Conservation (phyloP, 2,329 filamentous ascomycete genomes). For the Epicoccum sorghinum region DNA sequence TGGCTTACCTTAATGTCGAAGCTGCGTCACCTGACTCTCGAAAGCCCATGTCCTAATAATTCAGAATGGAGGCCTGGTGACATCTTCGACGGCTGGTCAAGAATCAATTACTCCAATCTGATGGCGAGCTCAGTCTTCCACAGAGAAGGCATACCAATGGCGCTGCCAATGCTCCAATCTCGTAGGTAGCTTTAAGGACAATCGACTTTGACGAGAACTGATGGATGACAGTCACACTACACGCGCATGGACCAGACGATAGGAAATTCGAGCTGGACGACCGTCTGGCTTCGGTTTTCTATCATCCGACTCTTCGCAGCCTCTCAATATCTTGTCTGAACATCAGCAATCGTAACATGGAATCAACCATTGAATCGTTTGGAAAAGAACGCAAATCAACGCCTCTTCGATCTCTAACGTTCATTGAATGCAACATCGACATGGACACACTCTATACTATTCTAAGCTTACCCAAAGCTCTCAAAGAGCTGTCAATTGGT, state of each 20-base stretch:
- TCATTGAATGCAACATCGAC: constrained; percentile 47
- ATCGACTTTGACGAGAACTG: constrained; percentile 7
- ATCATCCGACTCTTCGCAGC: constrained; percentile 39
- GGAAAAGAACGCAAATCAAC: constrained; percentile 31
- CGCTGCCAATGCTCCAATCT: constrained; percentile 39
- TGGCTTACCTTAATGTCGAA: constrained; percentile 35
- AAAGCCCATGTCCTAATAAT: constrained; percentile 46
- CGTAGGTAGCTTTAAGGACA: constrained; percentile 23
- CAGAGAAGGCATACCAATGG: constrained; percentile 15
- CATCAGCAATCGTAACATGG: constrained; percentile 27
- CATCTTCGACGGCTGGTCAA: constrained; percentile 37
- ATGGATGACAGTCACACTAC: constrained; percentile 36
- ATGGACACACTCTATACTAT: constrained; percentile 34
- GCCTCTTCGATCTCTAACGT: constrained; percentile 36
- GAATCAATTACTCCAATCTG: constrained; percentile 41
- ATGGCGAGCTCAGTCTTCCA: constrained; percentile 34
- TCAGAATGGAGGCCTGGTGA: constrained; percentile 31
- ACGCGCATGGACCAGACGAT: constrained; percentile 37
- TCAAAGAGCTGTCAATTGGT: constrained; percentile 41
- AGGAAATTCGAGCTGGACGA: constrained; percentile 36
- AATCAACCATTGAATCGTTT: constrained; percentile 12
- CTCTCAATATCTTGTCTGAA: constrained; percentile 45
- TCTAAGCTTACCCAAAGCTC: constrained; percentile 39
- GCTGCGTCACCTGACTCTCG: constrained; percentile 39
- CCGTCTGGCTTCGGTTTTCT: constrained; percentile 36